phyloP scores from a whole-genome alignment of 345 rosid species.

The Hevea brasiliensis region DNA sequence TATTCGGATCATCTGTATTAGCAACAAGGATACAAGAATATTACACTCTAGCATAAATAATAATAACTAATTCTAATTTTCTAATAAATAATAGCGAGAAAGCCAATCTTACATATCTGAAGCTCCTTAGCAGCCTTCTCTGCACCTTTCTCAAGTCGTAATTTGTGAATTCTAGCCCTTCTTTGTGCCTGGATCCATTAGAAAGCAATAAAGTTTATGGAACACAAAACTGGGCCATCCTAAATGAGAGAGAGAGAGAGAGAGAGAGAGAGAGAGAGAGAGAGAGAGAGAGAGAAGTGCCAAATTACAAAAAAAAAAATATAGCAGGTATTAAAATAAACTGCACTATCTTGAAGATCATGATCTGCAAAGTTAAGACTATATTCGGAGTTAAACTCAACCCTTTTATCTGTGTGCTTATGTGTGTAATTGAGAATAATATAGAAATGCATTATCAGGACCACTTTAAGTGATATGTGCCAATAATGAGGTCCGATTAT shows the following conservation, averaged over 20 bases:
- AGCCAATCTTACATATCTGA: conserved; percentile 51
- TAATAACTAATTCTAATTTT: neutral
- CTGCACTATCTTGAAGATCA: too few species aligned
- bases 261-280: too few species aligned
- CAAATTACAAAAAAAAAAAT: neutral
- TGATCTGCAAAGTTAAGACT: neutral
- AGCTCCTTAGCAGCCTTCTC: conserved; percentile 84
- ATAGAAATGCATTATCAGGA: neutral
- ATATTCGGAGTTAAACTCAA: neutral
- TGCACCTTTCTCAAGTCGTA: conserved; percentile 82
- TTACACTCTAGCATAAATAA: conserved; percentile 10
- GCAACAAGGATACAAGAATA: conserved; percentile 9
- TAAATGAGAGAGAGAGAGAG: too few species aligned
- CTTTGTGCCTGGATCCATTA: conserved; percentile 51
- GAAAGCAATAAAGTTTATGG: neutral
- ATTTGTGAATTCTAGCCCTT: conserved; percentile 74
- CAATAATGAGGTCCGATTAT: neutral
- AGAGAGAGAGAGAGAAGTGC: neutral
- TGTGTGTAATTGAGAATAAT: neutral
- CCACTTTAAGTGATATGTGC: neutral
- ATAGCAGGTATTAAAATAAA: too few species aligned
- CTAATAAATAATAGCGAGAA: conserved; percentile 17
- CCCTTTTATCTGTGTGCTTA: neutral
- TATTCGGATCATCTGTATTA: conserved; percentile 77
- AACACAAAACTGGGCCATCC: neutral